phyloP scores from a whole-genome alignment of 2,329 filamentous ascomycete species.

The Colletotrichum zoysiae region DNA sequence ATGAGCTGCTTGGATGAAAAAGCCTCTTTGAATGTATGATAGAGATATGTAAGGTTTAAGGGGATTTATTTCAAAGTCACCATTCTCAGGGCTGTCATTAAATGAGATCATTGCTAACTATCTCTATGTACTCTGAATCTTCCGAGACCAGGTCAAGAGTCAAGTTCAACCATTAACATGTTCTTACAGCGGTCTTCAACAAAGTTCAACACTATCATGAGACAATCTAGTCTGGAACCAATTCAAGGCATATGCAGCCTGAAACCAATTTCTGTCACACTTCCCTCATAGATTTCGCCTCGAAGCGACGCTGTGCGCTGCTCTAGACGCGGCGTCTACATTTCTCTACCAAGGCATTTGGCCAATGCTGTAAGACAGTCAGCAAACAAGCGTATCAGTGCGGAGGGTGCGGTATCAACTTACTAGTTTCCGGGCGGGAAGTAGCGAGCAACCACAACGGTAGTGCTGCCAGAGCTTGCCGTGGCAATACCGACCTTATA shows the following conservation, averaged over 20 bases:
- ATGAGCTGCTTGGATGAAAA: no score
- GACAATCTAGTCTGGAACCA: not conserved
- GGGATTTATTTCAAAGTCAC: no score
- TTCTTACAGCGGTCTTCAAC: not conserved
- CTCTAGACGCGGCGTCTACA: not conserved
- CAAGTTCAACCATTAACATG: not conserved
- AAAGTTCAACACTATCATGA: no score
- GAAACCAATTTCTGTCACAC: rapidly evolving
- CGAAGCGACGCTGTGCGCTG: rapidly evolving
- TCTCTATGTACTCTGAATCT: not conserved
- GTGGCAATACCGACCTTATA: slow-evolving; percentile 3
- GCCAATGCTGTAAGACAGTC: not conserved
- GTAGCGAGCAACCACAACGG: slow-evolving; percentile 22
- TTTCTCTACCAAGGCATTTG: slow-evolving; percentile 5
- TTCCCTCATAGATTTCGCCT: no score
- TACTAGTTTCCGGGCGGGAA: slow-evolving; percentile 15
- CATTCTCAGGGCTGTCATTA: no score
- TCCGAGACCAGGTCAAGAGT: no score
- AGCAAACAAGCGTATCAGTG: not conserved
- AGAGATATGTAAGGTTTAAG: no score
- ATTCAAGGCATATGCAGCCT: not conserved
- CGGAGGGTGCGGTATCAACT: not conserved
- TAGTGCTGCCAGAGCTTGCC: not conserved
- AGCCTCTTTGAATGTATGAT: rapidly evolving
- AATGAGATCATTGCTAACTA: no score